Evolutionary conservation across 805 yeast species (phyloP), one percentile per base, ranked within the genome.

Genomic region (Danielia oregonensis): DNA sequence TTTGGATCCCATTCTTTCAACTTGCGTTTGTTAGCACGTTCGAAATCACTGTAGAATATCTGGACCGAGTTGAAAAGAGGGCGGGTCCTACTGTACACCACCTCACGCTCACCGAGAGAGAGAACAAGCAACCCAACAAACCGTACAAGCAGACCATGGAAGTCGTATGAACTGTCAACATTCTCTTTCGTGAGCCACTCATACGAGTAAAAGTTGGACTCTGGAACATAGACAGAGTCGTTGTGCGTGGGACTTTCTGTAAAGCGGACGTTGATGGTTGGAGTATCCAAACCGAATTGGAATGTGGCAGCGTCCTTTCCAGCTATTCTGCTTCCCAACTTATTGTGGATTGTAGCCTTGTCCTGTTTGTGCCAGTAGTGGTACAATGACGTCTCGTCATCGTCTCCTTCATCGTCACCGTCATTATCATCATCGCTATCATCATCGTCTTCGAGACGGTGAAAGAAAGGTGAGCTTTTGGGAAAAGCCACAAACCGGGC

Each of bases 51-150:
- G 26, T 51, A 58, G 25, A 43, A 52, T 1, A 33, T 22, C 13
- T 30, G 35, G 8, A 60, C 47, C 7, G 37, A 31, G 1, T 31
- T 23, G 32, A 54, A 49, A 42, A 59, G 61, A 3, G 40, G 36
- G 2, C 34, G 21, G 1, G 61, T 46, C 24, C 50, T 53, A 34
- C 46, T 52, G 33, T 57, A 57, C 17, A 61, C 58, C 7, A 65
- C 62, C 36, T 67, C 72, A 36, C 60, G 68, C 29, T 67, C 73
- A 30, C 65, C 54, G 14, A 67, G 40, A 4, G 64, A 48, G 7
- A 67, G 57, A 1, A 53, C 47, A 26, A 67, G 40, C 17, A 67
- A 44, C 3, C 73, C 73, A 24, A 65, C 24, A 30, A 47, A 65
- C 22, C 65, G 42, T 18, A 66, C 56, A 32, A 67, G 47, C 52